Evolutionary conservation across 352 stramenopile species (phyloP).

Genomic region (Achlya hypogyna): DNA sequence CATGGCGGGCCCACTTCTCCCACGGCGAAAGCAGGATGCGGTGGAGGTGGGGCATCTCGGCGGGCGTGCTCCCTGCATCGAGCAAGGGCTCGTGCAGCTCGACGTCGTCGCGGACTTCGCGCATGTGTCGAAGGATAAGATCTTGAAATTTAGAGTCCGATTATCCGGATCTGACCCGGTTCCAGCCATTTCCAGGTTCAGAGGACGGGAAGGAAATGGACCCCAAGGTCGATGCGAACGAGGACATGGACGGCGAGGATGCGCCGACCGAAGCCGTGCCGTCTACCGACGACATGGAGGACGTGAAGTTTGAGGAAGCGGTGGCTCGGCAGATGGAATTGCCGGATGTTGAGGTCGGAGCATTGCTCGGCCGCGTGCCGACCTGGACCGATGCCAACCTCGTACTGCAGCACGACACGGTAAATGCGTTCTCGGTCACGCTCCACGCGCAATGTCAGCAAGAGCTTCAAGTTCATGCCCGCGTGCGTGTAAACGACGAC

Average conservation of each 20-base stretch:
- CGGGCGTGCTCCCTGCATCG: background rate
- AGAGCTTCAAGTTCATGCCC: constrained; percentile 11
- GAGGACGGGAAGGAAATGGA: background rate
- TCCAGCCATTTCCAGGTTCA: background rate
- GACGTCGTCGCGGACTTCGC: background rate
- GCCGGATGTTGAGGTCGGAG: constrained; percentile 6
- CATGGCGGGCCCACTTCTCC: constrained; percentile 62
- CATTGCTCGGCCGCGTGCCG: constrained; percentile 1
- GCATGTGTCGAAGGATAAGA: constrained; percentile 2
- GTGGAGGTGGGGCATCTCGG: constrained; percentile 23
- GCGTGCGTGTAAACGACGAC: background rate
- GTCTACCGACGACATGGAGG: background rate
- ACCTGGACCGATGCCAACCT: constrained; percentile 9
- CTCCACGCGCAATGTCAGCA: constrained; percentile 13
- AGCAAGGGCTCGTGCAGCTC: constrained; percentile 5
- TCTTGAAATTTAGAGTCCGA: background rate
- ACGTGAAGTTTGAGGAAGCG: constrained; percentile 8
- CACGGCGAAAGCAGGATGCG: constrained; percentile 63
- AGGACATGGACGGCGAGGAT: constrained; percentile 7
- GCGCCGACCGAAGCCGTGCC: background rate
- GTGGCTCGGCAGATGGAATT: background rate
- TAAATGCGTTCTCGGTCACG: constrained; percentile 14
- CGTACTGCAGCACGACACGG: constrained; percentile 1
- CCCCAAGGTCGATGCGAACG: background rate
- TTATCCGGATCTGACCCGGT: background rate